Evolutionary conservation across 2,329 filamentous ascomycete species (phyloP), one percentile per base, ranked within the genome.

Genomic region (Dactylellina cionopaga): DNA sequence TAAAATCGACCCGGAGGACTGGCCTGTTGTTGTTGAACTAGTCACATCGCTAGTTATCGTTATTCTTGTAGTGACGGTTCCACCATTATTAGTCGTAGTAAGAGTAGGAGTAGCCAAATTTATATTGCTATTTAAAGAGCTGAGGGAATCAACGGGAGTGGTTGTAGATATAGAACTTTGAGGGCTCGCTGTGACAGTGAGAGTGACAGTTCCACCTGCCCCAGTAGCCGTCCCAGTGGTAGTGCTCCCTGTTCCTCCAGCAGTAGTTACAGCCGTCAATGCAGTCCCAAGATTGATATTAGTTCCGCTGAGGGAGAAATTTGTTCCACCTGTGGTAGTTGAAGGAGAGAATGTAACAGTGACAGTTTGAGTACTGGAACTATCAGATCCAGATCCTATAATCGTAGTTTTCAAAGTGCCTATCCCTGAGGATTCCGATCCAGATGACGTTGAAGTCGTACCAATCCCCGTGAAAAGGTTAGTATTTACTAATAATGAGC

Each of bases 321-420:
- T 22, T 11, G 22, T 43, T 9, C 22, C 54, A 19, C n/a, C 6
- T 4, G 35, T 46, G 6, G 31, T 29, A 17, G 62, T 58, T 15
- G 64, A 41, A 7, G 64, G 17, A 43, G 33, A 69, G 19, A 69
- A 60, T 0, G 54, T 47, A n/a, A 60, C 44, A 4, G 64, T 69
- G n/a, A 55, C 64, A 3, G 55, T 69, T 19, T 15, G 27, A 33
- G 55, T 55, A 10, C 46, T 37, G n/a, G 47, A 46, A 15, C 46
- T 37, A 13, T 27, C 31, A 13, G 55, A 55, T n/a, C 55, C 64
- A 17, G 64, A 22, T 4, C 35, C 46, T 13, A 17, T 69, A 5
- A 60, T 44, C 9, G 49, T 52, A 5, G 63, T 60, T 13, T 43
- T 54, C 13, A 47, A 17, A 13, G 39, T 55, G 17, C 46, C 62